Evolutionary conservation across 768 basidiomycete genomes (phyloP).

Genomic region (Macrolepiota albuminosa): DNA sequence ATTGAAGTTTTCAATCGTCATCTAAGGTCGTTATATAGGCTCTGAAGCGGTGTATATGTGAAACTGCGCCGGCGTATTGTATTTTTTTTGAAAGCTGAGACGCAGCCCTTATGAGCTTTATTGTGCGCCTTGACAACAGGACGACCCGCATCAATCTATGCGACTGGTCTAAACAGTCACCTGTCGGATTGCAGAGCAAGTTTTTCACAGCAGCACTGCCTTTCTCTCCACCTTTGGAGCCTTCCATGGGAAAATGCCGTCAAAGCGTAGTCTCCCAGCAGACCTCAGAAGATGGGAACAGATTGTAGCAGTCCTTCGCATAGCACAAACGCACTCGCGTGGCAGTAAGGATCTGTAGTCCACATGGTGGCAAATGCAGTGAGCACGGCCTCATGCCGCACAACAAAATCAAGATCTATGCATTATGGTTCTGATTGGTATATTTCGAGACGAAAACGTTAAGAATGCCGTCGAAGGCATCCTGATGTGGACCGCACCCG

Average conservation of each 20-base stretch:
- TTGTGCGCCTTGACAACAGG: not conserved
- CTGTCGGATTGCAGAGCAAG: not conserved
- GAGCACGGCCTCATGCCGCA: not conserved
- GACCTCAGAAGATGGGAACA: not conserved
- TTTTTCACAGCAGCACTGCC: not conserved
- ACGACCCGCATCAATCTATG: not conserved
- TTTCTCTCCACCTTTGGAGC: not conserved
- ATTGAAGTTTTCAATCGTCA: not conserved
- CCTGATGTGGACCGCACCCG: not conserved
- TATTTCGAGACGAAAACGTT: not conserved
- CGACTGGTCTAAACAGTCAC: not conserved
- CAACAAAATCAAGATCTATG: not conserved
- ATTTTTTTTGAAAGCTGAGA: not conserved
- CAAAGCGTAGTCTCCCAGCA: not conserved
- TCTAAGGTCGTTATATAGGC: constrained; percentile 10
- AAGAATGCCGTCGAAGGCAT: not conserved
- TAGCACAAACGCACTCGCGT: not conserved
- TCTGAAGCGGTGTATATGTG: not conserved
- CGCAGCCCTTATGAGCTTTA: not conserved
- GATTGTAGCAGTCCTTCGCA: not conserved
- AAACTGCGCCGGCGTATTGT: constrained; percentile 8
- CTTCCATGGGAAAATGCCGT: not conserved
- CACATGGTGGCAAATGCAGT: not conserved
- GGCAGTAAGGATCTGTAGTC: not conserved
- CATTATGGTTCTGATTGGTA: not conserved